Evolutionary conservation across 768 basidiomycete species (phyloP).

Genomic region (Mycena haematopus): DNA sequence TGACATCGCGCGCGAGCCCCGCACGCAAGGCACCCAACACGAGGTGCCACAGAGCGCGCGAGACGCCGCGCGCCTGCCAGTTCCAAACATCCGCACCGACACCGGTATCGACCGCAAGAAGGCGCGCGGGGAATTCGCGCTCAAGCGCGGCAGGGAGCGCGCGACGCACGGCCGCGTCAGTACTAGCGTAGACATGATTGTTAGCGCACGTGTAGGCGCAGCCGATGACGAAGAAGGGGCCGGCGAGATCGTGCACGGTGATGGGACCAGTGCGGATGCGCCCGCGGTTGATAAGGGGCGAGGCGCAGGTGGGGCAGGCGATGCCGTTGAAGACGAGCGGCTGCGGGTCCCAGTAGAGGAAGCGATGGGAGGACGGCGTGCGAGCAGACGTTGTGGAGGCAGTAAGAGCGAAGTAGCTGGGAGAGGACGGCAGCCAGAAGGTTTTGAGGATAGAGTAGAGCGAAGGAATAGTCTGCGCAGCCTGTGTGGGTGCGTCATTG

Average conservation of each 20-base stretch:
- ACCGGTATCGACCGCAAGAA: conserved; percentile 64
- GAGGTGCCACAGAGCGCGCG: conserved; percentile 74
- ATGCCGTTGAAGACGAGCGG: conserved; percentile 86
- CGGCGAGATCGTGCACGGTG: conserved; percentile 81
- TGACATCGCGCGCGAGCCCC: conserved; percentile 67
- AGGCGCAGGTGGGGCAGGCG: conserved; percentile 68
- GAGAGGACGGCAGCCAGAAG: conserved; percentile 84
- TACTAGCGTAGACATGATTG: conserved; percentile 69
- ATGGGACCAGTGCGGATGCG: conserved; percentile 77
- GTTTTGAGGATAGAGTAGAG: conserved; percentile 82
- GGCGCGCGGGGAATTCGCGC: conserved; percentile 75
- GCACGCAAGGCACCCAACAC: conserved; percentile 63
- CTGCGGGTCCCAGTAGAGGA: conserved; percentile 89
- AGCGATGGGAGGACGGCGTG: conserved; percentile 75
- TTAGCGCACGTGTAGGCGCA: conserved; percentile 77
- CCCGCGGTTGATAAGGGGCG: conserved; percentile 68
- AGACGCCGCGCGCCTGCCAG: conserved; percentile 80
- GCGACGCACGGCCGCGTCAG: conserved; percentile 73
- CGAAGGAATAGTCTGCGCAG: conserved; percentile 60
- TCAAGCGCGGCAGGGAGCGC: conserved; percentile 70
- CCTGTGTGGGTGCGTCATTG: background rate
- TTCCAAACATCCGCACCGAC: conserved; percentile 73
- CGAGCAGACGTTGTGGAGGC: conserved; percentile 69
- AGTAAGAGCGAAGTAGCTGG: conserved; percentile 77
- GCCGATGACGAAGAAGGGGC: conserved; percentile 85